Evolutionary conservation across 805 yeast genomes (phyloP).

Genomic region (Saturnispora diversa): DNA sequence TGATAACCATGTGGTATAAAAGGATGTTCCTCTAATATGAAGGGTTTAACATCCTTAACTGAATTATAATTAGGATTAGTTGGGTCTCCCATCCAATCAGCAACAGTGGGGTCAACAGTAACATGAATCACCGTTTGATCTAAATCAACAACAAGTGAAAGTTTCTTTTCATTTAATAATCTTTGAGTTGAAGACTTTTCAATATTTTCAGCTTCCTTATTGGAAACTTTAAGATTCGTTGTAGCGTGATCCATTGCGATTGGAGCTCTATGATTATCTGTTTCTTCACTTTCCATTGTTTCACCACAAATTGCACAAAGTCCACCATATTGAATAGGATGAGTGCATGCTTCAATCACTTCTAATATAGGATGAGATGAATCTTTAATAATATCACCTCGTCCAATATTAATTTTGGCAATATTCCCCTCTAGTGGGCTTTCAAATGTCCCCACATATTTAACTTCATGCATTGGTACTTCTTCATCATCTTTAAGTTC

Average conservation of each 20-base stretch:
- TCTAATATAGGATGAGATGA: conserved; percentile 38
- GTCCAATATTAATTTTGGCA: conserved; percentile 38
- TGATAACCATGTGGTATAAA: conserved; percentile 48
- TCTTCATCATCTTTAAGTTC: conserved; percentile 32
- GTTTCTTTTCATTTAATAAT: conserved; percentile 52
- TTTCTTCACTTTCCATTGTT: conserved; percentile 63
- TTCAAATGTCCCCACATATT: conserved; percentile 70
- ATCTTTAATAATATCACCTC: conserved; percentile 55
- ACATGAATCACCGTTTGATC: conserved; percentile 98
- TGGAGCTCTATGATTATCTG: conserved; percentile 66
- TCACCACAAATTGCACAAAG: conserved; percentile 90
- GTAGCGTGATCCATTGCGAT: conserved; percentile 87
- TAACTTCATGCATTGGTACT: conserved; percentile 41
- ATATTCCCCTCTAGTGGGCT: conserved; percentile 74
- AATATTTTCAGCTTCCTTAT: conserved; percentile 77
- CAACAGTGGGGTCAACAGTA: conserved; percentile 94
- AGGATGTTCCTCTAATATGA: conserved; percentile 70
- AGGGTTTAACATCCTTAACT: conserved; percentile 71
- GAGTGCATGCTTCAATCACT: conserved; percentile 79
- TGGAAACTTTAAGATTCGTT: conserved; percentile 72
- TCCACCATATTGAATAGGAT: conserved; percentile 90
- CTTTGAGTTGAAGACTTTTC: conserved; percentile 60
- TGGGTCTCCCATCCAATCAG: conserved; percentile 90
- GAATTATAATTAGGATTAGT: conserved; percentile 77
- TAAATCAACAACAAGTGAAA: conserved; percentile 88